Evolutionary conservation across 495 filamentous ascomycete genomes (phyloP).

Genomic region (Darksidea phi): DNA sequence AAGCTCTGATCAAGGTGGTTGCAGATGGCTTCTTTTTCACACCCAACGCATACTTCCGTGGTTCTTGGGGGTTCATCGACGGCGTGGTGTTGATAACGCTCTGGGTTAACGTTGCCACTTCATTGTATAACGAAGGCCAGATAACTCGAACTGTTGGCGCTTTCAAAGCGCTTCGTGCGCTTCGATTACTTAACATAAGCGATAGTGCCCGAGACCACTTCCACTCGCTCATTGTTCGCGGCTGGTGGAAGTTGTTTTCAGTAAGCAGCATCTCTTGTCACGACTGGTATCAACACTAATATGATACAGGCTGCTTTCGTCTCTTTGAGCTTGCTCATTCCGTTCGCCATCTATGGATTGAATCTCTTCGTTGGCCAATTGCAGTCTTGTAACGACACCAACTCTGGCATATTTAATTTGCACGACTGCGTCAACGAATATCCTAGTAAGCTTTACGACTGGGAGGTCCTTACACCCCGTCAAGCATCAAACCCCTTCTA

Average conservation of each 20-base stretch:
- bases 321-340: conserved; percentile 89
- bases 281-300: too few relatives aligned
- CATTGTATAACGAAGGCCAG: conserved; percentile 71
- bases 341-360: conserved; percentile 91
- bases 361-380: conserved; percentile 89
- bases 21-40: conserved; percentile 97
- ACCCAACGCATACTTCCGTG: conserved; percentile 93
- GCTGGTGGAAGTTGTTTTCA: conserved; percentile 84
- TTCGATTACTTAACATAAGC: conserved; percentile 90
- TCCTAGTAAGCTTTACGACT: conserved; percentile 70
- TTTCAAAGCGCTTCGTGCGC: conserved; percentile 95
- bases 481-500: conserved; percentile 77
- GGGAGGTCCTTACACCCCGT: conserved; percentile 80
- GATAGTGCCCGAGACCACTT: conserved; percentile 95
- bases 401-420: conserved; percentile 55
- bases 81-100: conserved; percentile 88
- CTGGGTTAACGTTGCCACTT: conserved; percentile 90
- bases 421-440: conserved; percentile 81
- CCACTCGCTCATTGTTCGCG: conserved; percentile 90
- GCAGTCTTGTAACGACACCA: conserved; percentile 73
- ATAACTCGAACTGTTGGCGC: conserved; percentile 89
- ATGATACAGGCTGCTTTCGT: conserved; percentile 87
- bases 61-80: conserved; percentile 97
- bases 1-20: conserved; percentile 89
- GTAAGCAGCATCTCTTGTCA: conserved; percentile 42